Percentiles rank a stretch among this genome's conserved stretches.
phyloP scores from a whole-genome alignment of 2,329 filamentous ascomycete genomes.

The Hymenoscyphus infarciens region DNA sequence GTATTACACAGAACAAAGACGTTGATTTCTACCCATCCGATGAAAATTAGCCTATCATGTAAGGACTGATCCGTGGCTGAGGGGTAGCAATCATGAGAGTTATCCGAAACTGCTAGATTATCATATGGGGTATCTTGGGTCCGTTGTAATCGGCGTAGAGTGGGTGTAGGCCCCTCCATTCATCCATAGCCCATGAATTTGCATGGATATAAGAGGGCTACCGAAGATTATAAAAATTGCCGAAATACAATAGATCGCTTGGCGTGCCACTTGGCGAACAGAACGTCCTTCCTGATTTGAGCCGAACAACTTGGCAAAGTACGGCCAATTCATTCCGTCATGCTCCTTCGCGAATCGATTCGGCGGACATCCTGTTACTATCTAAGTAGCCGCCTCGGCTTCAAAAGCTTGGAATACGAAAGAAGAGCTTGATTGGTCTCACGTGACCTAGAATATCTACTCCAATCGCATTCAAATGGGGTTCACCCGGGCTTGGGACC shows the following conservation, averaged over 20 bases:
- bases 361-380: neutral
- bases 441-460: neutral
- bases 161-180: neutral
- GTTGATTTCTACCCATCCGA: neutral
- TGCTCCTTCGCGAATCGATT: neutral
- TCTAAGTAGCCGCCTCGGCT: neutral
- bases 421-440: neutral
- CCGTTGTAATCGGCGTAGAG: neutral
- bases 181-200: neutral
- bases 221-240: neutral
- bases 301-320: conserved; percentile 3
- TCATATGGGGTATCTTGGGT: too few species aligned
- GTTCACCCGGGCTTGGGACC: neutral
- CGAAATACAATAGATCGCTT: conserved; percentile 6
- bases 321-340: neutral
- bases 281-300: conserved; percentile 8
- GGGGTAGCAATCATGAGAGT: neutral
- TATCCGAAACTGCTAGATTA: neutral
- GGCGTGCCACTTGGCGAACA: conserved; percentile 6
- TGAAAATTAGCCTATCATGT: neutral
- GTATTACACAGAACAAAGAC: neutral
- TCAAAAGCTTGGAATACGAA: neutral
- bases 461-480: neutral
- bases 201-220: neutral
- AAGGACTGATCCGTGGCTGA: neutral